These are phyloP conservation scores for Rutidosis leptorrhynchoides DNA, from an alignment of 129 eudicot genomes.

Conservation along the genomic window DNA sequence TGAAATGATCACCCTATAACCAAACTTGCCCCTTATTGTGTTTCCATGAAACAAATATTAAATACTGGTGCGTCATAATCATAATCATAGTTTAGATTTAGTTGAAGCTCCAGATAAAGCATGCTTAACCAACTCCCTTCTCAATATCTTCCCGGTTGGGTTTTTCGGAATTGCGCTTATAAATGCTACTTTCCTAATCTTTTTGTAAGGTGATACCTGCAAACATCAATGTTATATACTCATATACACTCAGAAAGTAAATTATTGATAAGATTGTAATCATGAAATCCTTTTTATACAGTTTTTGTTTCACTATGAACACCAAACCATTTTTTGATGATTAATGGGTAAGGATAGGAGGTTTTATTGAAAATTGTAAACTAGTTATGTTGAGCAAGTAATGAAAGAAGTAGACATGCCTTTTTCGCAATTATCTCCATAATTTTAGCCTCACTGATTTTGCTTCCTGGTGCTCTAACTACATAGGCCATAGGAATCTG, in stretches of 20 bases:
- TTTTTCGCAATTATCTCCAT: conserved; percentile 74
- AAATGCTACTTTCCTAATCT: conserved; percentile 74
- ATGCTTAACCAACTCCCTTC: conserved; percentile 76
- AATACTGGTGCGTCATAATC: conserved; percentile 29
- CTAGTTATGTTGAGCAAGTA: not conserved
- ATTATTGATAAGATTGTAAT: not conserved
- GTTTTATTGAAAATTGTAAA: not conserved
- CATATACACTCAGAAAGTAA: not conserved
- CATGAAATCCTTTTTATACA: not conserved
- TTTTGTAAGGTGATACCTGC: conserved; percentile 94
- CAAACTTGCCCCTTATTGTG: not conserved
- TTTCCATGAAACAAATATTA: conserved; percentile 19
- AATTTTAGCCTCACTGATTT: conserved; percentile 50
- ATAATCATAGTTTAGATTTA: conserved; percentile 43
- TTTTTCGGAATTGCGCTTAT: conserved; percentile 66
- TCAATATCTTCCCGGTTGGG: conserved; percentile 81
- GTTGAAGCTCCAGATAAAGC: conserved; percentile 54
- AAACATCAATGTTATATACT: conserved; percentile 7
- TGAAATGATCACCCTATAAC: not conserved
- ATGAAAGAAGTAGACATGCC: conserved; percentile 39
- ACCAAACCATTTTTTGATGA: not conserved
- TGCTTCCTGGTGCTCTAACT: conserved; percentile 80
- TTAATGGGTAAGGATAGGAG: not conserved
- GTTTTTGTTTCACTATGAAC: not conserved
- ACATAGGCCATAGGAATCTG: conserved; percentile 90